These are phyloP conservation scores for Ustilaginoidea virens DNA, from an alignment of 2,329 filamentous ascomycete genomes.

Conservation along the genomic window DNA sequence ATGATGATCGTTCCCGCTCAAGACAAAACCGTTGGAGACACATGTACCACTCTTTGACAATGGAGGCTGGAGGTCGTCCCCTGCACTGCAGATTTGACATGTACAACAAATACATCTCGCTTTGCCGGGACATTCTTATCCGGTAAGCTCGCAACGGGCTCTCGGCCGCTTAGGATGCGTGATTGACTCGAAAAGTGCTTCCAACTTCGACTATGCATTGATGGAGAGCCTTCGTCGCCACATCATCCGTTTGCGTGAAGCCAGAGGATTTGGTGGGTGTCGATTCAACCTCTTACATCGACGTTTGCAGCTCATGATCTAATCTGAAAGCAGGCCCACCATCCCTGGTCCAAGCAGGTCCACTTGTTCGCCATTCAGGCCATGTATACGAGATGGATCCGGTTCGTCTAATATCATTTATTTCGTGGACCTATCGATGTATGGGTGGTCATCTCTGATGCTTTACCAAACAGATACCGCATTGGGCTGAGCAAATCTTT, in stretches of 20 bases:
- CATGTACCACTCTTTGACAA: conserved; percentile 41
- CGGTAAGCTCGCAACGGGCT: too few relatives aligned
- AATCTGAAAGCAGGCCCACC: conserved; percentile 11
- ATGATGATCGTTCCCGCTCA: conserved; percentile 32
- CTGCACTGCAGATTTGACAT: conserved; percentile 37
- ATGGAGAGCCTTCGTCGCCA: conserved; percentile 33
- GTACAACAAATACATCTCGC: conserved; percentile 37
- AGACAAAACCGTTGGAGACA: conserved; percentile 38
- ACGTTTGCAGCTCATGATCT: too few relatives aligned
- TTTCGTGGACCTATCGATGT: background rate
- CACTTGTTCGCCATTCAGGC: conserved; percentile 17
- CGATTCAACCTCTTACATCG: background rate
- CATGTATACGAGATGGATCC: conserved; percentile 9
- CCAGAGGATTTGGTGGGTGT: conserved; percentile 35
- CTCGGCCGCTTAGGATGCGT: conserved; percentile 4
- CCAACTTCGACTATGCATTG: conserved; percentile 38
- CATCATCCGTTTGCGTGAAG: conserved; percentile 35
- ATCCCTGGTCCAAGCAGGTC: conserved; percentile 18
- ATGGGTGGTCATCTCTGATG: background rate
- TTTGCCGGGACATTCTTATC: conserved; percentile 33
- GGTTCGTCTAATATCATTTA: conserved; percentile 8
- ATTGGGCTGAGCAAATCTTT: conserved; percentile 49
- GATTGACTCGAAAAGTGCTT: conserved; percentile 14
- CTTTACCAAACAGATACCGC: conserved; percentile 24
- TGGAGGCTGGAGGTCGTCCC: conserved; percentile 33